These are phyloP conservation scores for Boeremia exigua DNA, from an alignment of 2,329 filamentous ascomycete species.

Conservation along the genomic window DNA sequence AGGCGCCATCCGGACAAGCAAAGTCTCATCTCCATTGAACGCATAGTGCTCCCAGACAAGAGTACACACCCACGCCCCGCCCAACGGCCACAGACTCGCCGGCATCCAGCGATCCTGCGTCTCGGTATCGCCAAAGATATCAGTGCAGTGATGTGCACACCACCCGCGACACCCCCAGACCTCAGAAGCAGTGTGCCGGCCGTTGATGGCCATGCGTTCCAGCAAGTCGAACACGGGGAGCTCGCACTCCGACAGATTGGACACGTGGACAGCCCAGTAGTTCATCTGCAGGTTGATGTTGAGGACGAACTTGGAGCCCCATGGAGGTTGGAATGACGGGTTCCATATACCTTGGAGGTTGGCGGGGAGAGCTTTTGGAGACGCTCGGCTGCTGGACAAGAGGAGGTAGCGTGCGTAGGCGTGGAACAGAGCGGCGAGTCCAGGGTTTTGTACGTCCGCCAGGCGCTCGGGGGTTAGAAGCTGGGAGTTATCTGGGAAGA, in stretches of 20 bases:
- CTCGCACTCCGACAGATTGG: slow-evolving; percentile 46
- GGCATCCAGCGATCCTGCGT: slow-evolving; percentile 33
- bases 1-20: slow-evolving; percentile 27
- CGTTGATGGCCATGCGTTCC: slow-evolving; percentile 42
- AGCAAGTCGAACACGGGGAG: slow-evolving; percentile 52
- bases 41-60: slow-evolving; percentile 32
- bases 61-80: slow-evolving; percentile 36
- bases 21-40: slow-evolving; percentile 26
- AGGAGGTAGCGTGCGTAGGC: slow-evolving; percentile 51
- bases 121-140: slow-evolving; percentile 36
- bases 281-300: slow-evolving; percentile 63
- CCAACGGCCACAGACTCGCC: slow-evolving; percentile 34
- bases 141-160: slow-evolving; percentile 36
- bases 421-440: slow-evolving; percentile 43
- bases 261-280: slow-evolving; percentile 52
- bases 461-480: slow-evolving; percentile 5
- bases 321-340: slow-evolving; percentile 49
- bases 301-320: slow-evolving; percentile 59
- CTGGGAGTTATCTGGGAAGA: not conserved
- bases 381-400: slow-evolving; percentile 38
- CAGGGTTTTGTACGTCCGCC: slow-evolving; percentile 15
- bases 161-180: slow-evolving; percentile 34
- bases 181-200: slow-evolving; percentile 33
- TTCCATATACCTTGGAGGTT: slow-evolving; percentile 58
- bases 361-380: slow-evolving; percentile 47